Evolutionary conservation across 441 rosid genomes (phyloP), one percentile per base, ranked within the genome.

Genomic region (Cnidoscolus chayamansa): DNA sequence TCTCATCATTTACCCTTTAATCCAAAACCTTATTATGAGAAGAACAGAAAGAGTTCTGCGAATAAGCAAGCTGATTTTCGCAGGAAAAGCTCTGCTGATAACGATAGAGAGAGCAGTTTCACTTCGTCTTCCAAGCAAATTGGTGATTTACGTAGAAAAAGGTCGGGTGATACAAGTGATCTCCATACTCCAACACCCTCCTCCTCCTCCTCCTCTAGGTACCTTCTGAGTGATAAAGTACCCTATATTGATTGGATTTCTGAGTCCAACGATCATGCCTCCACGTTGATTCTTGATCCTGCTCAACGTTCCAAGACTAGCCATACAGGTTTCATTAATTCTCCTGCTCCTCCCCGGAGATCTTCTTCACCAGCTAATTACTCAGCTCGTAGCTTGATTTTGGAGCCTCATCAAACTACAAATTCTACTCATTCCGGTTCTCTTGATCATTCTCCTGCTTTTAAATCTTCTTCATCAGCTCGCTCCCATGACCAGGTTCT

Each of bases 121-220:
- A 32, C 37, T 32, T 32, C 37, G 1, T 5, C 3, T 10, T 61
- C 75, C 6, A 82, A 79, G 57, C 81, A 72, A 7, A 73, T 53
- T 16, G 20, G 10, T 67, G 65, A 74, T 72, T 64, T 68, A 30
- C 89, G 88, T 13, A 75, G 91, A 60, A 86, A 82, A 82, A 91
- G 94, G 82, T 85, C 88, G 0, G 85, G 88, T 65, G 90, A 82
- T 30, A 65, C 68, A 19, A 76, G 78, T 68, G 97, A 89, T 75
- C 59, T 85, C 10, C 15, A 6, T 53, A 77, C 80, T 56, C 49
- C 45, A 16, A 72, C 13, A 7, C n/a, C n/a, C n/a, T n/a, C n/a
- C n/a, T n/a, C n/a, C n/a, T 37, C 74, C 10, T 88, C 93, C 43
- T 37, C 43, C 12, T 74, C 97, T 32, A 87, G 87, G 73, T 81